Percentiles rank a stretch among this genome's conserved stretches.
Conservation (phyloP, 345 rosid genomes). For the Salix dunnii region DNA sequence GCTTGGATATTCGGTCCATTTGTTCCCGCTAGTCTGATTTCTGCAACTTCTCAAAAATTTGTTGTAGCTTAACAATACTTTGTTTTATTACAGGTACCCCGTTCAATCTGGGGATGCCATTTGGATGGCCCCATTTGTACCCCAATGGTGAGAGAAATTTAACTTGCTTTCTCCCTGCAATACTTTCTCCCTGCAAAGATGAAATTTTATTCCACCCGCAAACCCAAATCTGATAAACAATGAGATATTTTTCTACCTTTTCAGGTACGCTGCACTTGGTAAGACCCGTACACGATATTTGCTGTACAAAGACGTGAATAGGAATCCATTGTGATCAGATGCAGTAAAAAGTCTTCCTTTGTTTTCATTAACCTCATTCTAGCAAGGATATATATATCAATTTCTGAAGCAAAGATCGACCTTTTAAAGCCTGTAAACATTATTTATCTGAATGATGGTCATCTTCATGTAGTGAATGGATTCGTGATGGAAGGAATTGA, state of each 20-base stretch:
- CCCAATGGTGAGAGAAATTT: slow-evolving; percentile 55
- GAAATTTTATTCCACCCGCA: neutral
- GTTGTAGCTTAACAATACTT: neutral
- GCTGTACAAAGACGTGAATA: slow-evolving; percentile 82
- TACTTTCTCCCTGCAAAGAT: neutral
- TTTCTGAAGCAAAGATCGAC: neutral
- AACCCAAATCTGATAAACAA: neutral
- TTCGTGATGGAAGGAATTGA: neutral
- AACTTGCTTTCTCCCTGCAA: no score
- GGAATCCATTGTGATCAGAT: slow-evolving; percentile 46
- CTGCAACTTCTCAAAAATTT: slow-evolving; percentile 12
- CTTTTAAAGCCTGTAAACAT: slow-evolving; percentile 1
- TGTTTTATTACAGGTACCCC: slow-evolving; percentile 59
- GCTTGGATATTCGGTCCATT: neutral
- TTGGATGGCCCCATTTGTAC: slow-evolving; percentile 99
- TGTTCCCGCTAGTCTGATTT: neutral
- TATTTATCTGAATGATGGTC: neutral
- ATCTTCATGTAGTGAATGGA: neutral
- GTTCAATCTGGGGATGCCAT: slow-evolving; percentile 91
- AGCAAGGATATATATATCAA: neutral
- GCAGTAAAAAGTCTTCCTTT: neutral
- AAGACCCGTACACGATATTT: slow-evolving; percentile 60
- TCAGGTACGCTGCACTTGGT: slow-evolving; percentile 88
- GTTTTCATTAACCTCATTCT: neutral
- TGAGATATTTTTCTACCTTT: slow-evolving; percentile 11